Base-by-base conservation (phyloP, 208 protist genomes). In the Angomonas ambiguus region DNA sequence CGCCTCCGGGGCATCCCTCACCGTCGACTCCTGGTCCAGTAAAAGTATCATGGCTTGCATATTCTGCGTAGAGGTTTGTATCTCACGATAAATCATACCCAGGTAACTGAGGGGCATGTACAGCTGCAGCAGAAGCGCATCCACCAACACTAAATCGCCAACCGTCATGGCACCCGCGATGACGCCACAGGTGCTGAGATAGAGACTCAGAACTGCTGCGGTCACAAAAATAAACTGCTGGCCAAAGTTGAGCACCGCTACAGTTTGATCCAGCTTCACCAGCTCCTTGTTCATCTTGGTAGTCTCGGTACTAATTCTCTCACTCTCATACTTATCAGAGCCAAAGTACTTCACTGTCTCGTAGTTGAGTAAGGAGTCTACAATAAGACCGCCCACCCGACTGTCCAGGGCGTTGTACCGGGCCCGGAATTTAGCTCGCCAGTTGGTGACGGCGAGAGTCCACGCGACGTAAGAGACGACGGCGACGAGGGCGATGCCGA, bases 51-150 rank as follows among this genome's bases (percentile, higher is more conserved):
- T 94, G 25, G 87, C 86, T 77, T 98, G 91, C 91, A 98, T 98
- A 69, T 98, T 97, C 67, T 95, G 94, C 35, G 95, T 91, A 22
- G 92, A 91, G 38, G 90, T 82, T 63, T 96, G 89, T 11, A 98
- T 73, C 67, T 97, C 92, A 27, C 97, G 82, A 74, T 98, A 99
- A 33, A 98, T 90, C 70, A 95, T 96, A 58, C 97, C 97, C 28
- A 99, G 84, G 69, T 89, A 98, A 72, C 97, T 98, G n/a, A 99
- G 87, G n/a, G 97, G 97, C 63, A 92, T 85, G 72, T 97, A 98
- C 16, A 99, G 87, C 80, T 98, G 97, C 73, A 97, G 79, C 1
- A 98, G 72, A 24, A 98, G 85, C 20, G 88, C 85, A 68, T 98
- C 93, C 2, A 98, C 85, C 10, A 97, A 75, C 28, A 98, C 95